Percentiles rank a stretch among this genome's conserved stretches.
These are phyloP conservation scores for Hortiboletus flavorubellus DNA, from an alignment of 768 basidiomycete species.

Conservation along the genomic window DNA sequence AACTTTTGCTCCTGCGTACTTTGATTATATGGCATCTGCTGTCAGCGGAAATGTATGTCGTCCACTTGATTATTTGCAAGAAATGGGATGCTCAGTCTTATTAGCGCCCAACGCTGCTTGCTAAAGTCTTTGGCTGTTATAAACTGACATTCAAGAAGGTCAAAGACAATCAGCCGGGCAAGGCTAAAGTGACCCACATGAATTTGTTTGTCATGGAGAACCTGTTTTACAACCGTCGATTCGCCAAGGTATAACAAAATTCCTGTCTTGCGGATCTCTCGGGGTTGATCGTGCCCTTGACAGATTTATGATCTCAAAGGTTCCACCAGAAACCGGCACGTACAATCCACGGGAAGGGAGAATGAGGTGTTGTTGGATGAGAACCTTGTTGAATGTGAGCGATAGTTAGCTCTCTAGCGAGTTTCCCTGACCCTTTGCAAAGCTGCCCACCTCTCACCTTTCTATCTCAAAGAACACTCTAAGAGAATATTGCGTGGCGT, in stretches of 20 bases:
- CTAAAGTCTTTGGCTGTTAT: conserved; percentile 96
- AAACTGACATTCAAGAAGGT: conserved; percentile 88
- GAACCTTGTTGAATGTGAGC: conserved; percentile 86
- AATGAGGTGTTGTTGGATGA: conserved; percentile 96
- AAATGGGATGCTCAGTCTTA: conserved; percentile 4
- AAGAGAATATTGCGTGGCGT: conserved; percentile 90
- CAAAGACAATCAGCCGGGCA: conserved; percentile 58
- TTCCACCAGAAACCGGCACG: conserved; percentile 90
- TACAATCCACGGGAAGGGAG: conserved; percentile 82
- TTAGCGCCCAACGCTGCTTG: conserved; percentile 89
- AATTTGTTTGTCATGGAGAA: conserved; percentile 98
- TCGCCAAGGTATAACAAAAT: conserved; percentile 63
- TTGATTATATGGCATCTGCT: conserved; percentile 97
- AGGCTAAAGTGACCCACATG: conserved; percentile 83
- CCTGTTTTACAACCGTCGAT: conserved; percentile 87
- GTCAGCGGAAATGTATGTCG: conserved; percentile 72
- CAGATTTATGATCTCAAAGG: conserved; percentile 98
- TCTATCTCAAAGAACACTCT: conserved; percentile 95
- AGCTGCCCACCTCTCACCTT: conserved; percentile 85
- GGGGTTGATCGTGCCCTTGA: neutral
- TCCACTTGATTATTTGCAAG: neutral
- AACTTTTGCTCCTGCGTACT: conserved; percentile 95
- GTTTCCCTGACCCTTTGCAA: conserved; percentile 9
- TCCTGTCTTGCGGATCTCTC: neutral
- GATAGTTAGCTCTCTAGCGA: neutral